phyloP scores from a whole-genome alignment of 1,284 basidiomycete genomes.

The Volvariella surrecta region DNA sequence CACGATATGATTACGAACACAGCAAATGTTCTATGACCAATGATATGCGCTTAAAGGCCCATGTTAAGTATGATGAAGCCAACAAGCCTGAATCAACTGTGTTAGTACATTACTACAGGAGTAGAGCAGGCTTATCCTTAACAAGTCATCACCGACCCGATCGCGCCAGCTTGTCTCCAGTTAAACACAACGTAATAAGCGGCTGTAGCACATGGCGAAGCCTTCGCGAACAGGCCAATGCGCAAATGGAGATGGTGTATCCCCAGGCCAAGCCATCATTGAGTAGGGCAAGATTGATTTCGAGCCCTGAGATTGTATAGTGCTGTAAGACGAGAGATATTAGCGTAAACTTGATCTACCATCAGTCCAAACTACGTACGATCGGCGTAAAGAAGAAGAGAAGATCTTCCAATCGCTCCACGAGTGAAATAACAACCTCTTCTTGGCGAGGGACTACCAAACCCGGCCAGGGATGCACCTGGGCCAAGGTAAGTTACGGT shows the following conservation, averaged over 20 bases:
- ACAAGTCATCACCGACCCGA: conserved; percentile 5
- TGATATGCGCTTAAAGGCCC: background rate
- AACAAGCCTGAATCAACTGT: background rate
- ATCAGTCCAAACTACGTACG: conserved; percentile 1
- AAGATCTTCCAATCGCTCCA: conserved; percentile 4
- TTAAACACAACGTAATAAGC: background rate
- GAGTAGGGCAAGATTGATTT: conserved; percentile 3
- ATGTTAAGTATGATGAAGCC: background rate
- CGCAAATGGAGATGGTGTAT: conserved; percentile 3
- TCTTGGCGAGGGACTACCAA: conserved; percentile 5
- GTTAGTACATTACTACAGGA: too few relatives aligned
- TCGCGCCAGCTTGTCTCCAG: conserved; percentile 3
- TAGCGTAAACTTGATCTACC: background rate
- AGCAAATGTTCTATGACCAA: background rate
- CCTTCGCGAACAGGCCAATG: background rate
- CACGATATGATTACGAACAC: too few relatives aligned
- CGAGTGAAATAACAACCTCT: background rate
- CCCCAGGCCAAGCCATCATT: conserved; percentile 3
- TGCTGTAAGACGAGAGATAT: background rate
- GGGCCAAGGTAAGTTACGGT: background rate
- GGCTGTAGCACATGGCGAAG: background rate
- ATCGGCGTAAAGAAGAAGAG: conserved; percentile 4
- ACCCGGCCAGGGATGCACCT: conserved; percentile 6
- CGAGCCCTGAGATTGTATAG: conserved; percentile 6
- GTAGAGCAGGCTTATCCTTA: conserved; percentile 1